Base-by-base conservation (phyloP, 2,329 filamentous ascomycete species). In the Geosmithia morbida region DNA sequence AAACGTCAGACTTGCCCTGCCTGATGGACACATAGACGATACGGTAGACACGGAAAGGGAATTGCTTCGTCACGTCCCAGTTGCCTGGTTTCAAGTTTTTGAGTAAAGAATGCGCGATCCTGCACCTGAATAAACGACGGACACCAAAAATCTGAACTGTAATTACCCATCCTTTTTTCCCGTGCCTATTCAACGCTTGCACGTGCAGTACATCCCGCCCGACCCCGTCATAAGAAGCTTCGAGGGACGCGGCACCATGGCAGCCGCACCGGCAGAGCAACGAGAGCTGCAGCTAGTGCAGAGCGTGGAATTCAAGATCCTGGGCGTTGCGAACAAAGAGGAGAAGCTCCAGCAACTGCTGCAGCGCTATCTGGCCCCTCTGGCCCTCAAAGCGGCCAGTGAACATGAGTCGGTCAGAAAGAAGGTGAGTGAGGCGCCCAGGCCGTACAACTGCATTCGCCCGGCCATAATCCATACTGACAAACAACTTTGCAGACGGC, bases 321-420 rank as follows among this genome's bases (percentile, higher is more conserved):
- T 79, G 16, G 83, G 79, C 26, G 77, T 90, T 46, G 84, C 89
- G 26, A 85, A 87, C 55, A 82, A 87, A 46, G 90, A 96, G 60
- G 72, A 79, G 52, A 94, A 90, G 66, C 76, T 98, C 1, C 79
- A 90, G 60, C 68, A 79, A 20, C 70, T 92, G 16, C 72, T 98
- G 17, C 79, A 84, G 57, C 81, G 77, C 41, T 96, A 90, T 59
- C 71, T 98, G 22, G 70, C 85, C 3, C 84, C 90, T 1, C 67
- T 97, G 11, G 74, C 98, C 2, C 72, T 96, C 49, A 97, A 97
- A 61, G 79, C 94, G 30, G 81, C 75, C 30, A 96, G 89, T 44
- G 84, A 87, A 20, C 79, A 89, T 64, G 74, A 79, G 46, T 73
- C 79, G 43, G 92, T 97, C 26, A 79, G 90, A 56, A 83, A 83